phyloP scores from a whole-genome alignment of 2,329 filamentous ascomycete genomes.

The Sphaerostilbella broomeana region DNA sequence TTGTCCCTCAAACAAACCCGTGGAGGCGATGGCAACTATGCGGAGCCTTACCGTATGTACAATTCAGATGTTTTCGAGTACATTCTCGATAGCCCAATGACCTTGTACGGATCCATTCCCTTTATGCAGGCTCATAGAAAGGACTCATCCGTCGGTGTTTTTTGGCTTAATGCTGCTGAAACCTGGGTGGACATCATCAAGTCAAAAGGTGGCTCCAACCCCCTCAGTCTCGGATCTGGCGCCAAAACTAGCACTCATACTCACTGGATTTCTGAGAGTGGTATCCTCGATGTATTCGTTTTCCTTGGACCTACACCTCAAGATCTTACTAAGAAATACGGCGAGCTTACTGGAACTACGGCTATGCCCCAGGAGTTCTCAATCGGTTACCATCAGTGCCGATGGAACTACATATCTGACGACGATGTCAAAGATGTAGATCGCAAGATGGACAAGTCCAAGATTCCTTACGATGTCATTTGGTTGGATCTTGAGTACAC shows the following conservation, averaged over 20 bases:
- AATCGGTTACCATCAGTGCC: conserved; percentile 92
- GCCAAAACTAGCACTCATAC: conserved; percentile 73
- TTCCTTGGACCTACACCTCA: conserved; percentile 84
- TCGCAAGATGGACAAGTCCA: conserved; percentile 88
- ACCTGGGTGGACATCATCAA: conserved; percentile 97
- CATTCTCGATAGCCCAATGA: conserved; percentile 95
- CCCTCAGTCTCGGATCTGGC: conserved; percentile 63
- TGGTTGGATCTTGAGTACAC: conserved; percentile 99
- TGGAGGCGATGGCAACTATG: conserved; percentile 77
- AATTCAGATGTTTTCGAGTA: conserved; percentile 98
- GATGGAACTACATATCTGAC: conserved; percentile 98
- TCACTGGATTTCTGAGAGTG: conserved; percentile 94
- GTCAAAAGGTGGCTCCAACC: conserved; percentile 64
- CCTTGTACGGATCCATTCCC: conserved; percentile 91
- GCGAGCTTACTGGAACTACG: conserved; percentile 85
- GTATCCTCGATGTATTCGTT: conserved; percentile 85
- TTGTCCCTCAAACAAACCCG: conserved; percentile 85
- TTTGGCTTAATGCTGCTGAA: conserved; percentile 96
- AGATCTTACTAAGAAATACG: conserved; percentile 75
- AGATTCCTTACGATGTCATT: conserved; percentile 97
- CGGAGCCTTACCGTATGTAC: conserved; percentile 88
- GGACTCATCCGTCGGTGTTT: conserved; percentile 87
- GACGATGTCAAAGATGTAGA: conserved; percentile 97
- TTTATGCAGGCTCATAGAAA: conserved; percentile 97
- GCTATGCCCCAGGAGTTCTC: conserved; percentile 88